phyloP scores from a whole-genome alignment of 1,284 basidiomycete species.

The Puccinia coronata region DNA sequence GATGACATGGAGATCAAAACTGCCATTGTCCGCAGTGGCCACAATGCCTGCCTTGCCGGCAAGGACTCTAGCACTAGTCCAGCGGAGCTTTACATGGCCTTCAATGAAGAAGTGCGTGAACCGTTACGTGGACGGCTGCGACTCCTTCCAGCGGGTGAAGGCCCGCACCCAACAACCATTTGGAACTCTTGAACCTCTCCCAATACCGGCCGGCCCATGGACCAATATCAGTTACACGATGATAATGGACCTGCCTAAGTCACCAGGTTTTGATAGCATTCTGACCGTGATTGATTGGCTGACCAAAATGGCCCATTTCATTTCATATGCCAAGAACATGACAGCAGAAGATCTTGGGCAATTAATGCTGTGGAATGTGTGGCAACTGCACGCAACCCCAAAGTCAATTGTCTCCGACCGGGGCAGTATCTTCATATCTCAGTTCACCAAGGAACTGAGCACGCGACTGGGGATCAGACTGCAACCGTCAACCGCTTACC shows the following conservation, averaged over 20 bases:
- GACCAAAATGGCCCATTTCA: not conserved
- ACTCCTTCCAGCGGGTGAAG: not conserved
- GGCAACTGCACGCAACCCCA: too few species aligned
- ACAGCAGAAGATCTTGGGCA: too few species aligned
- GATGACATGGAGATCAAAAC: too few species aligned
- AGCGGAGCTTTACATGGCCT: not conserved
- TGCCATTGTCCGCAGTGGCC: too few species aligned
- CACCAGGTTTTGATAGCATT: slow-evolving; percentile 59
- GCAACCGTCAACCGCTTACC: not conserved
- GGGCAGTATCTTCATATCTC: slow-evolving; percentile 13
- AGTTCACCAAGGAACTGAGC: not conserved
- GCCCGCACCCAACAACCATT: not conserved
- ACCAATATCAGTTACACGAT: slow-evolving; percentile 62
- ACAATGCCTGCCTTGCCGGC: too few species aligned
- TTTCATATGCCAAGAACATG: not conserved
- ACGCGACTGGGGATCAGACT: not conserved
- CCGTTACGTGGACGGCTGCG: not conserved
- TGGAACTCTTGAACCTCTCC: slow-evolving; percentile 61
- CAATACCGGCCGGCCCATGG: slow-evolving; percentile 58
- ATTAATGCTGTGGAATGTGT: not conserved
- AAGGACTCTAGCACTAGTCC: too few species aligned
- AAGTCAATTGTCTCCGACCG: slow-evolving; percentile 8
- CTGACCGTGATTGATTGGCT: slow-evolving; percentile 51
- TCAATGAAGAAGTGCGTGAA: not conserved
- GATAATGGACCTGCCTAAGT: slow-evolving; percentile 61